Evolutionary conservation across 179 eudicot species (phyloP), one percentile per base, ranked within the genome.

Genomic region (Nepenthes alata): DNA sequence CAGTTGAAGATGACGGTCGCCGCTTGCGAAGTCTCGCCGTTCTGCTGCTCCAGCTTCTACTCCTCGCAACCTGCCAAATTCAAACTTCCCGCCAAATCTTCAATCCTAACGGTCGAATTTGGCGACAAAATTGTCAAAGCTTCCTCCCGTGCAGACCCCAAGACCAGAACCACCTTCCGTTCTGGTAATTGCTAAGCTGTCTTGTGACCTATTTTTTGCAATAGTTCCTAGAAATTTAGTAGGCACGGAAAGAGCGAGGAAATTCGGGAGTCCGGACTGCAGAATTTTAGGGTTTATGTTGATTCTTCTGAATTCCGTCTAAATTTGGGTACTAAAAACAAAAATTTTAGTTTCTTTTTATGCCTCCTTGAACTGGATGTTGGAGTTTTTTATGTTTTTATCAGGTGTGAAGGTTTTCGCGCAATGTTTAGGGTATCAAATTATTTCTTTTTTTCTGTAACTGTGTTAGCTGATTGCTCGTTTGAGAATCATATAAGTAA

Each of bases 1-100:
- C 73, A 64, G 55, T 63, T 69, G 67, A 55, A 68, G 83, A 81
- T 76, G 83, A 74, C 59, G 59, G 55, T 59, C 54, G 16, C 69
- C 70, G 63, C 47, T 59, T 45, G 61, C 36, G 62, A 62, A 37
- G 35, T 67, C 8, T 59, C 63, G 15, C 69, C 55, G 14, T 53
- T 66, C 54, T 59, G 55, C 71, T 62, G 55, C 52, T 11, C 57
- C 50, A 4, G 50, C 54, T 16, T 53, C 63, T 55, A 13, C 60
- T 36, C 58, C 36, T 37, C 47, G n/a, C 35, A 16, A 44, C 62
- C 9, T 61, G 60, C 13, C 51, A 66, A 58, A 11, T 68, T 69
- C 62, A 67, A 68, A 52, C 37, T 71, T 73, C 75, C 81, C 77
- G 67, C 66, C 68, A 75, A 67, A 55, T 52, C 10, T 70, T 57